Evolutionary conservation across 1,284 basidiomycete species (phyloP), one percentile per base, ranked within the genome.

Genomic region (Puccinia polysora): DNA sequence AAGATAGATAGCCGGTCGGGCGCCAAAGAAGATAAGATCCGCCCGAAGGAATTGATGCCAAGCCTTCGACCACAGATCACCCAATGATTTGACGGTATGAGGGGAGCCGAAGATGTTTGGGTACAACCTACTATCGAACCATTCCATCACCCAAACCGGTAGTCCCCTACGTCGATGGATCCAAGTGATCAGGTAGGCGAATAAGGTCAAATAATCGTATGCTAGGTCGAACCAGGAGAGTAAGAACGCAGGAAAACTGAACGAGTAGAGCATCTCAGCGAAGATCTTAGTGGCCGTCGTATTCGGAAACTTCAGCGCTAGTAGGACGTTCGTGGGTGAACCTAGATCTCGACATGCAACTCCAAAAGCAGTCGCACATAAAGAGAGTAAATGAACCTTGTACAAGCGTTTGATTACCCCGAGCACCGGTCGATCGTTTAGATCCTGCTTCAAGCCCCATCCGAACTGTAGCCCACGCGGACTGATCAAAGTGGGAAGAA

Each of bases 51-150:
- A 62, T 49, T 62, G 68, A 76, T 86, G 85, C 85, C 79, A 86
- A 50, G 68, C 82, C 80, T 74, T 79, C 74, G 73, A 81, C 84
- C 84, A 86, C 73, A 84, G 83, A 10, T 84, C 82, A 38, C 79
- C 78, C 28, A 85, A 76, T 1, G 84, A 85, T 4, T 81, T 82
- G 0, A 83, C 73, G 15, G 75, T 74, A 81, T 83, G 85, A 83
- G 85, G 30, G 77, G 69, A 67, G 81, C 77, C 75, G 84, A 84
- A 6, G 82, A 64, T 2, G 83, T 83, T 14, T 14, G 55, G 36
- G 30, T 36, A 50, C 7, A 52, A 20, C 7, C 32, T 20, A 2
- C 56, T 40, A 45, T 70, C 49, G 32, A 60, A 52, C 56, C 55
- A 70, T 36, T 70, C 47, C 43, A 60, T 49, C 14, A 70, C 34